phyloP scores from a whole-genome alignment of 73 alveolate genomes.

The Tetrahymena borealis region DNA sequence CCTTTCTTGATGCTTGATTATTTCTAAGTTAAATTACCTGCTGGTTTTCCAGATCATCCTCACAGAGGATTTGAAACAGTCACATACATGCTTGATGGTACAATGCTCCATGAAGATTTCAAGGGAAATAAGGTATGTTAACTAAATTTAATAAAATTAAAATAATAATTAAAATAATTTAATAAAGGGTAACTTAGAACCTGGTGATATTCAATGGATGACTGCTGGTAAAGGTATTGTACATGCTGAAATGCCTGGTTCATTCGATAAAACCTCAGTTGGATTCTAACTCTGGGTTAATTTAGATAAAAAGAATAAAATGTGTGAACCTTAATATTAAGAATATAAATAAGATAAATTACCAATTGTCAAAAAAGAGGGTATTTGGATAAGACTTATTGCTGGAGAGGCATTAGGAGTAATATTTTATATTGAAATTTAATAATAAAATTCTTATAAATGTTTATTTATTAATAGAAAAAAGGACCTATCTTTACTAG shows the following conservation, averaged over 20 bases:
- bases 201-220: slow-evolving; percentile 79
- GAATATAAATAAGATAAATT: slow-evolving; percentile 37
- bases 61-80: slow-evolving; percentile 97
- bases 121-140: slow-evolving; percentile 66
- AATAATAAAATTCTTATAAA: too few relatives aligned
- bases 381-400: slow-evolving; percentile 47
- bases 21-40: slow-evolving; percentile 73
- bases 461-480: not conserved
- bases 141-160: not conserved
- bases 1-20: slow-evolving; percentile 77
- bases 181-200: slow-evolving; percentile 53
- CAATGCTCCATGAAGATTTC: slow-evolving; percentile 69
- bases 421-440: not conserved
- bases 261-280: slow-evolving; percentile 30
- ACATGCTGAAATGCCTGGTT: slow-evolving; percentile 64
- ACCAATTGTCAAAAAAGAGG: slow-evolving; percentile 35
- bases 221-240: slow-evolving; percentile 73
- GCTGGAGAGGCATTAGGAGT: slow-evolving; percentile 77
- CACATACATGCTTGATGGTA: slow-evolving; percentile 80
- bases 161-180: not conserved
- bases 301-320: slow-evolving; percentile 38
- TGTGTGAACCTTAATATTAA: slow-evolving; percentile 60
- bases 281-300: slow-evolving; percentile 65
- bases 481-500: slow-evolving; percentile 58
- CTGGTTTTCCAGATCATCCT: slow-evolving; percentile 97